Evolutionary conservation across 2,329 filamentous ascomycete species (phyloP).

Genomic region (Paecilomyces sp.): DNA sequence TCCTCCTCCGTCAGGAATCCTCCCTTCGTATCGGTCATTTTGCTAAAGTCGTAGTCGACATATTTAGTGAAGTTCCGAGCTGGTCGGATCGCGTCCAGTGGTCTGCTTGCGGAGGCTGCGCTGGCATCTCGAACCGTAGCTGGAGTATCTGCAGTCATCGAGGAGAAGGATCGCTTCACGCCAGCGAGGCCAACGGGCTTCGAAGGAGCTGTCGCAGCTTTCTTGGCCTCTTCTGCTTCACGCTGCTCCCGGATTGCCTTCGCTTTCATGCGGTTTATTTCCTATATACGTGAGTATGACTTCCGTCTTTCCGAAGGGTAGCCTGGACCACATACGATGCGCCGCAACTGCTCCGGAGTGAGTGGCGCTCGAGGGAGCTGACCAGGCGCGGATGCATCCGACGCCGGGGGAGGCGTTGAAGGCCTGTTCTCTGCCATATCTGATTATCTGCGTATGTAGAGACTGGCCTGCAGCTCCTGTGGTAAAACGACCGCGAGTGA

Average conservation of each 20-base stretch:
- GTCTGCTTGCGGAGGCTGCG: constrained; percentile 26
- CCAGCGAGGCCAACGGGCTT: constrained; percentile 45
- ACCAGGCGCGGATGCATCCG: constrained; percentile 1
- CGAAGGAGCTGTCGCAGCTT: constrained; percentile 18
- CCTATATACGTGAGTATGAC: constrained; percentile 45
- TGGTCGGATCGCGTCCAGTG: constrained; percentile 55
- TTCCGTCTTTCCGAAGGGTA: neutral
- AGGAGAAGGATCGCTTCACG: constrained; percentile 64
- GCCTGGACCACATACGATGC: constrained; percentile 39
- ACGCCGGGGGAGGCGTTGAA: constrained; percentile 6
- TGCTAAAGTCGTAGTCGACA: constrained; percentile 95
- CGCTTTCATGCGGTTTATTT: constrained; percentile 78
- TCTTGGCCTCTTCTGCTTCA: constrained; percentile 53
- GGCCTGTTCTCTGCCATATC: constrained; percentile 4
- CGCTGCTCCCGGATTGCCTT: constrained; percentile 75
- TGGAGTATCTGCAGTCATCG: constrained; percentile 51
- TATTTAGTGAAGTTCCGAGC: constrained; percentile 87
- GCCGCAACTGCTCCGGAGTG: constrained; percentile 55
- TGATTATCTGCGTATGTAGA: neutral
- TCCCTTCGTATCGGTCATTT: constrained; percentile 97
- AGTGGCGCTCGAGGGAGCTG: constrained; percentile 39
- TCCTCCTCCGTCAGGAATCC: constrained; percentile 88
- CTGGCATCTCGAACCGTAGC: constrained; percentile 62
- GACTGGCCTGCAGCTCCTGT: neutral
- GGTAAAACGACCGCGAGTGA: neutral